These are phyloP conservation scores for Ogataea angusta DNA, from an alignment of 805 yeast genomes.

Conservation along the genomic window DNA sequence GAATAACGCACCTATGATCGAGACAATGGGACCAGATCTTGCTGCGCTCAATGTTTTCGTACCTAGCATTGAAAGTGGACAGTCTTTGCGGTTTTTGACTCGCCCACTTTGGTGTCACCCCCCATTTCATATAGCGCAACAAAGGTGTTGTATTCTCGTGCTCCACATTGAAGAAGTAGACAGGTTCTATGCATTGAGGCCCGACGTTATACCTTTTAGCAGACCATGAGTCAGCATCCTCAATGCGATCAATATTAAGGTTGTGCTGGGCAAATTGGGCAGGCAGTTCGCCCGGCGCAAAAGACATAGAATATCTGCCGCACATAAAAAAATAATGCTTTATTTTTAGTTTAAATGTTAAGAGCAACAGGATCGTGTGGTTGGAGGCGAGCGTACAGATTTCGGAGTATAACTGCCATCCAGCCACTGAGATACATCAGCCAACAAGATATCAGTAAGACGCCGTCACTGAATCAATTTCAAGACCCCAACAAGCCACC, in stretches of 20 bases:
- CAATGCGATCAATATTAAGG: slow-evolving; percentile 27
- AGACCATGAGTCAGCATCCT: slow-evolving; percentile 22
- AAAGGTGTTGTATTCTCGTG: slow-evolving; percentile 10
- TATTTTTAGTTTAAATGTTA: background rate
- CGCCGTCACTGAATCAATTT: slow-evolving; percentile 25
- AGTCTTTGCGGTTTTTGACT: slow-evolving; percentile 34
- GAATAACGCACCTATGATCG: slow-evolving; percentile 65
- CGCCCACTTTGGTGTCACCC: slow-evolving; percentile 70
- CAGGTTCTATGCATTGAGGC: slow-evolving; percentile 55
- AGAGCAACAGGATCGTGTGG: background rate
- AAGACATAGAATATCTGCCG: slow-evolving; percentile 34
- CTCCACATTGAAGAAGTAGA: slow-evolving; percentile 25
- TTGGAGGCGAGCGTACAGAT: background rate
- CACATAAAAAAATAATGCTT: slow-evolving; percentile 25
- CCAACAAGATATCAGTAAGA: slow-evolving; percentile 17
- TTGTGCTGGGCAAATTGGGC: slow-evolving; percentile 34
- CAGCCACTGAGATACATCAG: background rate
- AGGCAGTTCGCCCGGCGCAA: slow-evolving; percentile 41
- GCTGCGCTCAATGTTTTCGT: slow-evolving; percentile 53
- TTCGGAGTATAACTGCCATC: background rate
- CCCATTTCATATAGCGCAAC: slow-evolving; percentile 70
- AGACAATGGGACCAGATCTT: slow-evolving; percentile 56
- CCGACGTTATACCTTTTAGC: slow-evolving; percentile 53
- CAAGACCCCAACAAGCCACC: slow-evolving; percentile 22
- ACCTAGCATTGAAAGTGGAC: slow-evolving; percentile 70